These are phyloP conservation scores for Erythrophleum fordii DNA, from an alignment of 306 rosid genomes.

Conservation along the genomic window DNA sequence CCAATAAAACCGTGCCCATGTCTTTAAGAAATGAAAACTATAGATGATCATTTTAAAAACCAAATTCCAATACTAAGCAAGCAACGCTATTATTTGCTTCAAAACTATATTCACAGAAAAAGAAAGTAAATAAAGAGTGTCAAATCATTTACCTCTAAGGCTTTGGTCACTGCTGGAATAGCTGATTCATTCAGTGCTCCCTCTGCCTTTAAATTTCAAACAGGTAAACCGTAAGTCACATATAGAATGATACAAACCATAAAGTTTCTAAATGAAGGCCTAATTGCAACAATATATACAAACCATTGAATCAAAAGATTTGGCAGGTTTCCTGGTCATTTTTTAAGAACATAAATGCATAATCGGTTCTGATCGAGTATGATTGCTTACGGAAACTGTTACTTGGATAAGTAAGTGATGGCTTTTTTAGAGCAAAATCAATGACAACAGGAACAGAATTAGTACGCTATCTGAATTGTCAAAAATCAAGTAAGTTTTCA, in stretches of 20 bases:
- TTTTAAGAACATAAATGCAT: background rate
- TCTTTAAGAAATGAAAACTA: background rate
- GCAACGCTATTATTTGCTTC: background rate
- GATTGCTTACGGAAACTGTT: background rate
- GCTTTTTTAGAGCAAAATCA: background rate
- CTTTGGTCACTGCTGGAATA: conserved; percentile 53
- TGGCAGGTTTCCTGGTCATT: background rate
- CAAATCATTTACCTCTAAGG: conserved; percentile 50
- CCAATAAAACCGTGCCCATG: background rate
- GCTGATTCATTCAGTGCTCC: conserved; percentile 63
- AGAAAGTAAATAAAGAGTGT: background rate
- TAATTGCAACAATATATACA: background rate
- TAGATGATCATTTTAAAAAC: background rate
- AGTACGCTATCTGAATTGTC: background rate
- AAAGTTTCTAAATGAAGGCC: background rate
- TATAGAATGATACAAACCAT: background rate
- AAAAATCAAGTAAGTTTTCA: background rate
- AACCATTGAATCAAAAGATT: background rate
- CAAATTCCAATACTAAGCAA: background rate
- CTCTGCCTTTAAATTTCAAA: conserved; percentile 61
- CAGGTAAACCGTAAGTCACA: conserved; percentile 17
- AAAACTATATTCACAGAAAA: background rate
- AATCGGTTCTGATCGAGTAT: background rate
- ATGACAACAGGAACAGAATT: background rate
- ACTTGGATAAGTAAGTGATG: background rate